Evolutionary conservation across 768 basidiomycete genomes (phyloP).

Genomic region (Serendipita indica): DNA sequence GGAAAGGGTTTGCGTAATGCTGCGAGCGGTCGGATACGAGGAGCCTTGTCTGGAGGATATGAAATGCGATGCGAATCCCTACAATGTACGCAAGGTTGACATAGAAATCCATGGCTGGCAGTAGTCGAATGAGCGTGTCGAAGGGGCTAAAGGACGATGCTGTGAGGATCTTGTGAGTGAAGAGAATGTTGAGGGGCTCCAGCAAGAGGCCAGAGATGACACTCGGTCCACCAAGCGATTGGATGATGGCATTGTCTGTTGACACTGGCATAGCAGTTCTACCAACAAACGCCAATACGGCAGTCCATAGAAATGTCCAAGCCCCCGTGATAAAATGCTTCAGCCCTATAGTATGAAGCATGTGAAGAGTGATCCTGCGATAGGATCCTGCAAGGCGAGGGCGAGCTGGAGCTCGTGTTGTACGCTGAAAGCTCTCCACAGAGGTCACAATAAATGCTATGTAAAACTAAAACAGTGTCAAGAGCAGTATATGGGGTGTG

Average conservation of each 20-base stretch:
- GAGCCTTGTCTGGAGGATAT: background rate
- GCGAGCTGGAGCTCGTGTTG: background rate
- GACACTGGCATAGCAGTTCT: background rate
- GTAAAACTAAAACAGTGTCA: background rate
- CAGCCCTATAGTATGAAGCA: background rate
- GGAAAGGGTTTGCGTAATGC: background rate
- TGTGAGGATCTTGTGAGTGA: slow-evolving; percentile 2
- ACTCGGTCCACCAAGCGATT: background rate
- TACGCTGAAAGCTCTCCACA: background rate
- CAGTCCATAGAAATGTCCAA: slow-evolving; percentile 4
- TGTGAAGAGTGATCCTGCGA: background rate
- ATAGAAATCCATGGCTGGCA: background rate
- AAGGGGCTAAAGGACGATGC: background rate
- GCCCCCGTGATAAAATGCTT: background rate
- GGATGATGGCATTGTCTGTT: background rate
- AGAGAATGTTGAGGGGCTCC: background rate
- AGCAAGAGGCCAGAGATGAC: background rate
- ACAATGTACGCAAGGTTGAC: background rate
- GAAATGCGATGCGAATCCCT: background rate
- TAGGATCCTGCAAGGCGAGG: background rate
- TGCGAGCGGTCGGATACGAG: background rate
- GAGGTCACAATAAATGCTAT: background rate
- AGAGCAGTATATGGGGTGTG: background rate
- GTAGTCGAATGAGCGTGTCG: background rate
- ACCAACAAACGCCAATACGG: background rate